phyloP scores from a whole-genome alignment of 2,329 filamentous ascomycete genomes.

The Alternaria infectoria region DNA sequence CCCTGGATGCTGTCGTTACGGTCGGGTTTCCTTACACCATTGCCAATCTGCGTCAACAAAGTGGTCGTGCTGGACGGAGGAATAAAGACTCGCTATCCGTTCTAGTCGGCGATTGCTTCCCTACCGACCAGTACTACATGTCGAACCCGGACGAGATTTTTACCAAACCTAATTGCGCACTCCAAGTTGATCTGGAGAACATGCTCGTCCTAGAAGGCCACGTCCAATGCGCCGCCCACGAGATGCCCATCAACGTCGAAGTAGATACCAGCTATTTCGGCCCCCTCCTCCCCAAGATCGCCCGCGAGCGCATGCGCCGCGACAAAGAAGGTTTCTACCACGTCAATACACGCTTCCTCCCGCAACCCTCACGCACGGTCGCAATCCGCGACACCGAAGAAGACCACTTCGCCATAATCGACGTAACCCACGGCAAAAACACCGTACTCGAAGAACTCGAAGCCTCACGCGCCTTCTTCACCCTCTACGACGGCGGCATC shows the following conservation, averaged over 20 bases:
- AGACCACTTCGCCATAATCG: slow-evolving; percentile 91
- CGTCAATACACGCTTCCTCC: slow-evolving; percentile 85
- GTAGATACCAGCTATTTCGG: slow-evolving; percentile 83
- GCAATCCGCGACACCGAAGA: slow-evolving; percentile 89
- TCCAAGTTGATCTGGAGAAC: slow-evolving; percentile 92
- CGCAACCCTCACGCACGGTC: slow-evolving; percentile 80
- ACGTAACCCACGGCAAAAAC: slow-evolving; percentile 83
- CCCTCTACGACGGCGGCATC: slow-evolving; percentile 94
- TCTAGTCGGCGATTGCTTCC: slow-evolving; percentile 85
- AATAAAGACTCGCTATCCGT: slow-evolving; percentile 94
- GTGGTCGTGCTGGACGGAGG: slow-evolving; percentile 85
- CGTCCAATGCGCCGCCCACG: slow-evolving; percentile 91
- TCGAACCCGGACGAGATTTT: slow-evolving; percentile 93
- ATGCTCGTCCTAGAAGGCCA: slow-evolving; percentile 92
- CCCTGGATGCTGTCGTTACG: slow-evolving; percentile 89
- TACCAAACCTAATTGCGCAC: slow-evolving; percentile 84
- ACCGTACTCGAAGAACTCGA: slow-evolving; percentile 94
- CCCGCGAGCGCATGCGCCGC: slow-evolving; percentile 72
- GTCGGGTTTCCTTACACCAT: slow-evolving; percentile 97
- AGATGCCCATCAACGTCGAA: slow-evolving; percentile 86
- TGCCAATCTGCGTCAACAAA: slow-evolving; percentile 92
- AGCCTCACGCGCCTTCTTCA: slow-evolving; percentile 91
- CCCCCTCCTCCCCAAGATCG: slow-evolving; percentile 71
- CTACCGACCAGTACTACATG: slow-evolving; percentile 97
- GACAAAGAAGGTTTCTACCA: slow-evolving; percentile 87